A percentile compares a stretch with the other conserved stretches of the same genome.
phyloP scores from a whole-genome alignment of 345 rosid genomes.

The Adansonia digitata region DNA sequence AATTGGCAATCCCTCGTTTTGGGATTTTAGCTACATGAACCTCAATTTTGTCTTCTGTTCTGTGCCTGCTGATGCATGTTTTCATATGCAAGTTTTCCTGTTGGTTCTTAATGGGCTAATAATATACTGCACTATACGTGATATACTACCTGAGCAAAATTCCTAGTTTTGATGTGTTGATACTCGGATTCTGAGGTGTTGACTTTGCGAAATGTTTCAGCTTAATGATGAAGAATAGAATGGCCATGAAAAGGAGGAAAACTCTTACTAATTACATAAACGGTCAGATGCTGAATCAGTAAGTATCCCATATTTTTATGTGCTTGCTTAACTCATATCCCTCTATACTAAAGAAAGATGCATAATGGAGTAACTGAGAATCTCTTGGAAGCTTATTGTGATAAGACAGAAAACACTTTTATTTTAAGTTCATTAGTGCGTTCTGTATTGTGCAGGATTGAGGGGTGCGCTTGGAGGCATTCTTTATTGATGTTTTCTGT shows the following conservation, averaged over 20 bases:
- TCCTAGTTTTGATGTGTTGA: not conserved
- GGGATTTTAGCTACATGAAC: not conserved
- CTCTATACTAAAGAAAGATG: not conserved
- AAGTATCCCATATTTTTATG: not conserved
- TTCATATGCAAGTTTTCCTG: not conserved
- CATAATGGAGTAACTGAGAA: not conserved
- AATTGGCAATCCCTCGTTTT: not conserved
- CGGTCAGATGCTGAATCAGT: constrained; percentile 8
- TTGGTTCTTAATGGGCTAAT: not conserved
- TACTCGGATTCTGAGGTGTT: constrained; percentile 1
- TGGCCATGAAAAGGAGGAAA: constrained; percentile 2
- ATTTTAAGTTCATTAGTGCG: not conserved
- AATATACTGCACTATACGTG: not conserved
- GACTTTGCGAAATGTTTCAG: constrained; percentile 2
- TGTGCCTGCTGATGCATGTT: not conserved
- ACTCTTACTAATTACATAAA: not conserved
- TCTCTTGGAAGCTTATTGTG: not conserved
- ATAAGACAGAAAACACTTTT: not conserved
- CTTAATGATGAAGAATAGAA: constrained; percentile 8
- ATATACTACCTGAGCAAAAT: not conserved
- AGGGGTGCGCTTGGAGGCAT: no score
- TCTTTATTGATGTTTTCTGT: no score
- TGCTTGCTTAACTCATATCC: not conserved
- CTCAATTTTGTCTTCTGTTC: not conserved
- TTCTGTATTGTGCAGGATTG: not conserved